Evolutionary conservation across 208 protist species (phyloP).

Genomic region (Herpetomonas samuelpessoai): DNA sequence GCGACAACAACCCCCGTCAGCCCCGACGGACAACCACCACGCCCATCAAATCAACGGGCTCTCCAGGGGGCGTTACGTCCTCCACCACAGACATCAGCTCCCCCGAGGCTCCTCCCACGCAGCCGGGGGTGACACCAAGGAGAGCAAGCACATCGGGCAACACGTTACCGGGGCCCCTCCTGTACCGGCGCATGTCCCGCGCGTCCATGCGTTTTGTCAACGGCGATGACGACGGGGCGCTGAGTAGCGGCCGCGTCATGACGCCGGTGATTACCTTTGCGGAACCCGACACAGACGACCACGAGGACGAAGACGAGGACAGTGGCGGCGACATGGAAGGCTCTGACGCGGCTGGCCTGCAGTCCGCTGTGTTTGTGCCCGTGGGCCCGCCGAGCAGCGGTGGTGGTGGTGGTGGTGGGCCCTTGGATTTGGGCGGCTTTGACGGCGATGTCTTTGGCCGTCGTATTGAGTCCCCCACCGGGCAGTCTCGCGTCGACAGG

Average conservation of each 20-base stretch:
- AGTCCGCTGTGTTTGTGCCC: too few species aligned
- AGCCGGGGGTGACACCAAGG: not conserved
- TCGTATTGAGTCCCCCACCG: not conserved
- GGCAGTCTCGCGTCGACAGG: too few species aligned
- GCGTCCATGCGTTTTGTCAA: slow-evolving; percentile 18
- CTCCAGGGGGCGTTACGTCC: not conserved
- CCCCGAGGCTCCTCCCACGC: too few species aligned
- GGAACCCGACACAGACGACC: not conserved
- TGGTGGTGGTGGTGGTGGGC: too few species aligned
- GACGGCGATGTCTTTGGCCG: not conserved
- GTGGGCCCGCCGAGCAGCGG: not conserved
- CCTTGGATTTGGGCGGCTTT: not conserved
- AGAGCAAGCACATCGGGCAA: not conserved
- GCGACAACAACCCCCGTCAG: not conserved
- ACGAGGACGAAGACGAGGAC: not conserved
- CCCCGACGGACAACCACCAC: too few species aligned
- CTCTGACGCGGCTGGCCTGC: too few species aligned
- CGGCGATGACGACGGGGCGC: slow-evolving; percentile 9
- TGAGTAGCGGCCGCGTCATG: slow-evolving; percentile 4
- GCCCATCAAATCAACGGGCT: not conserved
- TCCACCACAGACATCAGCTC: not conserved
- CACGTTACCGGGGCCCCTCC: not conserved
- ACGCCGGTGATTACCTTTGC: not conserved
- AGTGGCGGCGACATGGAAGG: too few species aligned
- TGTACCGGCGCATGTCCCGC: slow-evolving; percentile 19